Percentiles rank a stretch among this genome's conserved stretches.
Conservation (phyloP, 805 yeast genomes). For the Candida gorgasii region DNA sequence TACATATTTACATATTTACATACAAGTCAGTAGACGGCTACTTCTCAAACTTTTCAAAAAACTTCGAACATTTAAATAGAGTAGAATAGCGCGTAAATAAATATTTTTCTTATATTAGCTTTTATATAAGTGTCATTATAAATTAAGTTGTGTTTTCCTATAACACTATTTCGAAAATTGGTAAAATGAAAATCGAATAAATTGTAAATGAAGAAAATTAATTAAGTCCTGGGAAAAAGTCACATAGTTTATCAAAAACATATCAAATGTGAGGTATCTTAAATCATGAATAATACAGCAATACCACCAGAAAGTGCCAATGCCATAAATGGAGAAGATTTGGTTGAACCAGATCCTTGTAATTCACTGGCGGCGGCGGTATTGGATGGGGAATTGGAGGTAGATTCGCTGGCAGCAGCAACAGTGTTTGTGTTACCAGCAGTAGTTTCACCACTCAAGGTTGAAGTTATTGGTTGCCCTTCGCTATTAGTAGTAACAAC, state of each 20-base stretch:
- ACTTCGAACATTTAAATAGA: not conserved
- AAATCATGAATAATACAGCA: slow-evolving; percentile 1
- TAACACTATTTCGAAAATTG: slow-evolving; percentile 1
- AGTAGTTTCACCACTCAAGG: not conserved
- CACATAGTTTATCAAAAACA: not conserved
- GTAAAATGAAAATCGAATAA: not conserved
- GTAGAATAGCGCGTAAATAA: slow-evolving; percentile 1
- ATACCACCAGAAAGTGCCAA: slow-evolving; percentile 1
- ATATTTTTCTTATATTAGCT: not conserved
- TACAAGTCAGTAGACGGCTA: too few species aligned
- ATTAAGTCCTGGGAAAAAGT: not conserved
- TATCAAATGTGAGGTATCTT: not conserved
- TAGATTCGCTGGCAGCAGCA: not conserved
- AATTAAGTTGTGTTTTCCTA: not conserved
- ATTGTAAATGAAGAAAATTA: not conserved
- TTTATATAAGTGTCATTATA: not conserved
- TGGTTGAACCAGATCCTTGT: slow-evolving; percentile 1
- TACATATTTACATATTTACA: too few species aligned
- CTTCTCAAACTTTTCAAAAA: too few species aligned
- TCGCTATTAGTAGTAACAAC: slow-evolving; percentile 6
- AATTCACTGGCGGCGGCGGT: not conserved
- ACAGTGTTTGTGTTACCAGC: not conserved
- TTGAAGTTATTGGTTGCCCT: slow-evolving; percentile 6
- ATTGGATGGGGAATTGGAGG: not conserved
- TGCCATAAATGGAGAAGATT: not conserved